Conservation (phyloP, 768 basidiomycete species). For the Lyophyllum shimeji region DNA sequence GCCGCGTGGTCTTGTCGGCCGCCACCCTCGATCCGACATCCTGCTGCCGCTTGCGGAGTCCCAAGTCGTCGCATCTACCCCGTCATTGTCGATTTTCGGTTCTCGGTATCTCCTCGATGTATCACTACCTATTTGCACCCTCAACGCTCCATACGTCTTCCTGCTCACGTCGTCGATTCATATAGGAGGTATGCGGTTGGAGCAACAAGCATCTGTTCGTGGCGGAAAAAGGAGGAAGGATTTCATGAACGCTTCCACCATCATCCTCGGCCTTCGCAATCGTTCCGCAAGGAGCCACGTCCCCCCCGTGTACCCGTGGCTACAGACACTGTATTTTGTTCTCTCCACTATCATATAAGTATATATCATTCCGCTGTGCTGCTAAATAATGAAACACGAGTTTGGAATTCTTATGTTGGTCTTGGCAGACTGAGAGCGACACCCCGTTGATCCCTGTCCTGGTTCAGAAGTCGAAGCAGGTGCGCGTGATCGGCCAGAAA, state of each 20-base stretch:
- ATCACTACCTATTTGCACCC: constrained; percentile 13
- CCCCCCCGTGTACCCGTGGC: neutral
- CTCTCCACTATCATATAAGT: constrained; percentile 7
- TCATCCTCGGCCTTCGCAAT: neutral
- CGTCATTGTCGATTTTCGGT: neutral
- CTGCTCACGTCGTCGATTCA: neutral
- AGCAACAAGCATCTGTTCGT: neutral
- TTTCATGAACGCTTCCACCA: neutral
- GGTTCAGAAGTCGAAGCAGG: neutral
- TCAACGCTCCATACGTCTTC: neutral
- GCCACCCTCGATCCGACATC: neutral
- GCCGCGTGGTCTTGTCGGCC: neutral
- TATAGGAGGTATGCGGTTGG: neutral
- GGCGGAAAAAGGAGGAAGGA: neutral
- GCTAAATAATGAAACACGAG: neutral
- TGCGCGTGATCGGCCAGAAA: neutral
- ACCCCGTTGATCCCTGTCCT: neutral
- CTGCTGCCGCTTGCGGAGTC: neutral
- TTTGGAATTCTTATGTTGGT: neutral
- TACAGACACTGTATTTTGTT: constrained; percentile 7
- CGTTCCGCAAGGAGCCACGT: neutral
- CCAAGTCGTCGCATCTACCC: neutral
- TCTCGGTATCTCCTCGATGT: constrained; percentile 7
- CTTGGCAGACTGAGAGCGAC: neutral
- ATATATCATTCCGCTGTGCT: constrained; percentile 5